These are phyloP conservation scores for Lagerstroemia speciosa DNA, from an alignment of 345 rosid species.

Conservation along the genomic window DNA sequence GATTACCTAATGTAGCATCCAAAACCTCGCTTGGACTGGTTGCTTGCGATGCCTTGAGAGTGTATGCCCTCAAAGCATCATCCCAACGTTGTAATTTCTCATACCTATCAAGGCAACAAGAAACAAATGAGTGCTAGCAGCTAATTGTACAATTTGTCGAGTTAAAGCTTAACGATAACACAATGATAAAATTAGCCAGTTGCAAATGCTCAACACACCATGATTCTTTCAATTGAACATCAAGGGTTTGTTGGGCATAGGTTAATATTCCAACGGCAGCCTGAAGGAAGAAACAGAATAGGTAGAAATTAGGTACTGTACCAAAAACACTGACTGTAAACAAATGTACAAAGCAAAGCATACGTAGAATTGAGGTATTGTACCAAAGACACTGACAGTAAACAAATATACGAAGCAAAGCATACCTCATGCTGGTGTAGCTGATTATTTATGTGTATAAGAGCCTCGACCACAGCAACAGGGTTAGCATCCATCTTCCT, in stretches of 20 bases:
- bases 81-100: slow-evolving; percentile 99
- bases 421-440: slow-evolving; percentile 91
- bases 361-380: slow-evolving; percentile 10
- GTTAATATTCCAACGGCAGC: slow-evolving; percentile 99
- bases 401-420: slow-evolving; percentile 3
- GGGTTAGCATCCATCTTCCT: slow-evolving; percentile 94
- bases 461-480: slow-evolving; percentile 94
- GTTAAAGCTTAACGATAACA: background rate
- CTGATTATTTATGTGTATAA: slow-evolving; percentile 97
- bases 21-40: slow-evolving; percentile 63
- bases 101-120: slow-evolving; percentile 50
- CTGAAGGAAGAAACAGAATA: slow-evolving; percentile 24
- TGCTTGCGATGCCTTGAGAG: slow-evolving; percentile 69
- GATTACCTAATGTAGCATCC: slow-evolving; percentile 81
- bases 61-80: slow-evolving; percentile 96
- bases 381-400: background rate
- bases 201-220: slow-evolving; percentile 39
- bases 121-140: background rate
- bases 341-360: slow-evolving; percentile 3
- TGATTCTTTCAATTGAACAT: slow-evolving; percentile 93
- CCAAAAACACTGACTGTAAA: background rate
- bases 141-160: background rate
- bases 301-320: background rate
- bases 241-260: slow-evolving; percentile 81
- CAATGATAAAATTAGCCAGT: background rate